Evolutionary conservation across 2,329 filamentous ascomycete genomes (phyloP).

Genomic region (Verruconis gallopava): DNA sequence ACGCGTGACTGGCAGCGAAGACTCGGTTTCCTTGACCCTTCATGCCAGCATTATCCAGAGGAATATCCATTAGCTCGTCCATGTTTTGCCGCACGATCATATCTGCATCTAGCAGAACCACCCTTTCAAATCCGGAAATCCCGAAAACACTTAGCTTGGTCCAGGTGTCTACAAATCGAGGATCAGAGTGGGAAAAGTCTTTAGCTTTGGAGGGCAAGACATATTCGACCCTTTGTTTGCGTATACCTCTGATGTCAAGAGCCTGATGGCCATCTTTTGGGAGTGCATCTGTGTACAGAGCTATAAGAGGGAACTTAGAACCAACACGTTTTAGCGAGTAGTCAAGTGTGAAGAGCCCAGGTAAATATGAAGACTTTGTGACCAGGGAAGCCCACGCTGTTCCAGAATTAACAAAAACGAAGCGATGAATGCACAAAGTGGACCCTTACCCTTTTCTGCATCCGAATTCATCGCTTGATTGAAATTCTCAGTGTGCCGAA

Average conservation of each 20-base stretch:
- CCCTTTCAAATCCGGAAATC: conserved; percentile 60
- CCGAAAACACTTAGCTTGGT: conserved; percentile 72
- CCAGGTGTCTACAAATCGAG: conserved; percentile 84
- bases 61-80: conserved; percentile 82
- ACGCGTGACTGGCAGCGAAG: conserved; percentile 74
- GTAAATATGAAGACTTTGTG: conserved; percentile 70
- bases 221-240: conserved; percentile 56
- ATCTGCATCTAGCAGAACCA: conserved; percentile 78
- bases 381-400: conserved; percentile 80
- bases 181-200: conserved; percentile 57
- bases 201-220: conserved; percentile 52
- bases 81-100: conserved; percentile 77
- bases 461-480: too few relatives aligned
- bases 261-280: conserved; percentile 54
- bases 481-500: too few relatives aligned
- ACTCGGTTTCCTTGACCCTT: conserved; percentile 47
- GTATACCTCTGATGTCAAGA: conserved; percentile 56
- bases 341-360: conserved; percentile 70
- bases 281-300: conserved; percentile 69
- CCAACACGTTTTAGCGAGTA: conserved; percentile 54
- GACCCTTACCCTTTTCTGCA: not conserved
- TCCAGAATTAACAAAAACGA: not conserved
- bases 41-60: conserved; percentile 45
- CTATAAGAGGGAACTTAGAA: conserved; percentile 66
- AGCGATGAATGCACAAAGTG: not conserved